Base-by-base conservation (phyloP, 2,329 filamentous ascomycete species). In the Bipolaris bicolor region DNA sequence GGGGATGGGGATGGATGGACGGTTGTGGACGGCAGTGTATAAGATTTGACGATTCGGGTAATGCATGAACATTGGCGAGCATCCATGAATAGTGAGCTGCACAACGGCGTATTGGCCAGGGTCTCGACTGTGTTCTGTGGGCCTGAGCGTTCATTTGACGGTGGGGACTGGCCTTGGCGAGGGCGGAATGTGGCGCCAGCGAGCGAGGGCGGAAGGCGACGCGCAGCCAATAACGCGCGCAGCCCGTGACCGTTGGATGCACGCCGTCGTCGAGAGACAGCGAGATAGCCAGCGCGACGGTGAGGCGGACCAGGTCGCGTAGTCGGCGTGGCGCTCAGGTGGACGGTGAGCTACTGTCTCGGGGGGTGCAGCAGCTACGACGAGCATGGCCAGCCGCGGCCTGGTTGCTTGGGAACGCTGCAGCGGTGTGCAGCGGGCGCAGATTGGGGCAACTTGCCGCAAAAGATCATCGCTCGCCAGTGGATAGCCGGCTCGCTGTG, bases 121-220 rank as follows among this genome's bases (percentile, higher is more conserved):
- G 51, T 54, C 55, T 58, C 55, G 55, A 55, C 55, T 55, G 37
- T 49, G 55, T 55, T 58, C 51, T 49, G 55, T 50, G 45, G 51
- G 53, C 11, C 49, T 26, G 39, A 41, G 51, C 46, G 39, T 57
- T 57, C 50, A 57, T 54, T 57, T 49, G 43, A 39, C 50, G 13
- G 55, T 57, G 55, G 55, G 22, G 34, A 49, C 20, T 20, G 49
- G 7, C 31, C 54, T 24, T 40, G 40, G 40, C 45, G 43, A 41
- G 49, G 49, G 43, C 45, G 39, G 54, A 52, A 43, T 52, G 56
- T 57, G 59, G 59, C 60, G 58, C 49, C 57, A 50, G 57, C 55
- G 44, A 31, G 36, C 33, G 43, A 39, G 29, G 20, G 54, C 49
- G 37, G 24, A 58, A 33, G 43, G 47, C 31, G 41, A 58, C 24